These are phyloP conservation scores for Luzula sylvatica DNA, from an alignment of 176 grass and related monocot genomes.

Conservation along the genomic window DNA sequence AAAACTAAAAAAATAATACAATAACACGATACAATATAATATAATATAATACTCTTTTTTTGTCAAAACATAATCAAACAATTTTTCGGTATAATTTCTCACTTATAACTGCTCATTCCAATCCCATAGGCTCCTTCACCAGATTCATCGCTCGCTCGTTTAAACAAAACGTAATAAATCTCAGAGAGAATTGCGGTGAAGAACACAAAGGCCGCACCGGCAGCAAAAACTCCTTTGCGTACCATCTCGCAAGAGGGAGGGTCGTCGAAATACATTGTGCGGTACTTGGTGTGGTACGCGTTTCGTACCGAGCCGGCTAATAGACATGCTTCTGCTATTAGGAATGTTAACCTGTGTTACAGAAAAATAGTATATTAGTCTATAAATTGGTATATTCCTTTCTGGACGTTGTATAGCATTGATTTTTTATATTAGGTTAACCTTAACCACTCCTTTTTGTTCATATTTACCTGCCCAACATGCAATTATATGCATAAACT, in stretches of 20 bases:
- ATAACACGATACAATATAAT: conserved; percentile 1
- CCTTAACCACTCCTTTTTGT: too few species aligned
- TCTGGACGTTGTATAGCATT: too few species aligned
- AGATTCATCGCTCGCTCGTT: conserved; percentile 37
- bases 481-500: too few species aligned
- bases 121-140: conserved; percentile 36
- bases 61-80: neutral
- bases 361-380: too few species aligned
- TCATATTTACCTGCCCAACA: too few species aligned
- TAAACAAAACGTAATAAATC: conserved; percentile 65
- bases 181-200: conserved; percentile 79
- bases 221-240: conserved; percentile 76
- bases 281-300: conserved; percentile 83
- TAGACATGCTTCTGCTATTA: conserved; percentile 62
- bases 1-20: neutral
- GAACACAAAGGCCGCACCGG: conserved; percentile 77
- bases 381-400: too few species aligned
- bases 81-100: conserved; percentile 23
- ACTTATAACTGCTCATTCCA: conserved; percentile 64
- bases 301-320: conserved; percentile 72
- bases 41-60: conserved; percentile 4
- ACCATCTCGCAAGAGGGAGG: conserved; percentile 58
- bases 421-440: too few species aligned
- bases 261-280: conserved; percentile 28
- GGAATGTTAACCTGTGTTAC: conserved; percentile 51